These are phyloP conservation scores for Candida sp. DNA, from an alignment of 1,139 yeast genomes.

Conservation along the genomic window DNA sequence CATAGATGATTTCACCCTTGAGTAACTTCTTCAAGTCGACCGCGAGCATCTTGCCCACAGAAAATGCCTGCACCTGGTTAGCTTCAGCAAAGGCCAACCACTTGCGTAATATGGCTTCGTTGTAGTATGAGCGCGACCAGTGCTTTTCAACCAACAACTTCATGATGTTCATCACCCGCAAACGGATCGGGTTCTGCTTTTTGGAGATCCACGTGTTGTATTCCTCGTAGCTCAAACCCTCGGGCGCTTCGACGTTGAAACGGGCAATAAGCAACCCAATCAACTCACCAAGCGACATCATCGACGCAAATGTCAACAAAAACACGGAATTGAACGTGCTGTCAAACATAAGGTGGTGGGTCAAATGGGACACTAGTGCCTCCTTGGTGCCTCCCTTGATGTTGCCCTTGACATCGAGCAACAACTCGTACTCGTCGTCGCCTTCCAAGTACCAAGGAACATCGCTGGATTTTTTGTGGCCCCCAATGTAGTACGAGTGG, in stretches of 20 bases:
- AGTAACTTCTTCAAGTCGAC: conserved; percentile 28
- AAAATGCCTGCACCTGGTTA: conserved; percentile 47
- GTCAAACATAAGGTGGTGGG: conserved; percentile 77
- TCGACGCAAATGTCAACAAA: conserved; percentile 76
- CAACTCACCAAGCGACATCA: conserved; percentile 71
- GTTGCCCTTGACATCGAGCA: conserved; percentile 73
- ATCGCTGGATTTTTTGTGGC: conserved; percentile 39
- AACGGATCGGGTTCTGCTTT: conserved; percentile 69
- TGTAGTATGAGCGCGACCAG: conserved; percentile 74
- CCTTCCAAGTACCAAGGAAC: conserved; percentile 85
- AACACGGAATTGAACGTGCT: conserved; percentile 72
- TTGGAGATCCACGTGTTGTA: conserved; percentile 80
- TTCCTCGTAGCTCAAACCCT: conserved; percentile 84
- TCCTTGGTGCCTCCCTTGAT: conserved; percentile 87
- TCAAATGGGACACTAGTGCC: conserved; percentile 82
- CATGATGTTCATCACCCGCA: conserved; percentile 73
- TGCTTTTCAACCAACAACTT: conserved; percentile 72
- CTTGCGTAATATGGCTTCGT: conserved; percentile 47
- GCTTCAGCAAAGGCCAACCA: conserved; percentile 64
- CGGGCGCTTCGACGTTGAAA: conserved; percentile 83
- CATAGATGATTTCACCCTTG: conserved; percentile 35
- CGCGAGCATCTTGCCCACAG: conserved; percentile 34
- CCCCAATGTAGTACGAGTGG: conserved; percentile 40
- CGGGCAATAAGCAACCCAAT: conserved; percentile 65
- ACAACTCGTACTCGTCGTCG: conserved; percentile 74